These are phyloP conservation scores for Boletus coccyginus DNA, from an alignment of 768 basidiomycete genomes.

Conservation along the genomic window DNA sequence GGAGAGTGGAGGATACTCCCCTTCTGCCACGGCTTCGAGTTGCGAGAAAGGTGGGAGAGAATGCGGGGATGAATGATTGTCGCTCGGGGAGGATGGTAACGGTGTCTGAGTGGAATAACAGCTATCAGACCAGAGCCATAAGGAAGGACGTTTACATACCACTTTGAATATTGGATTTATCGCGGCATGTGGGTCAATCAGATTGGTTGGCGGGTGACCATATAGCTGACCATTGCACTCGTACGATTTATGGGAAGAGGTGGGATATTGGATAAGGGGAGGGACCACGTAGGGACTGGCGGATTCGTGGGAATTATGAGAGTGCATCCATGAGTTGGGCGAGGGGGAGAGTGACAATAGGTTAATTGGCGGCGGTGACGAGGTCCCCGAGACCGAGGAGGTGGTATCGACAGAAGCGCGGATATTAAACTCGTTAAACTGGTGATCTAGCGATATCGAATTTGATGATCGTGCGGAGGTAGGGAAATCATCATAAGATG, in stretches of 20 bases:
- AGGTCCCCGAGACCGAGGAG: slow-evolving; percentile 55
- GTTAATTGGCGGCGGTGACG: slow-evolving; percentile 78
- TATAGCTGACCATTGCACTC: slow-evolving; percentile 51
- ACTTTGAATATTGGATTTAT: slow-evolving; percentile 92
- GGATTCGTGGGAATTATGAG: slow-evolving; percentile 42
- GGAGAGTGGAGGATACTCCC: slow-evolving; percentile 68
- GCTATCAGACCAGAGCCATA: slow-evolving; percentile 4
- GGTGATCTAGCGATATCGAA: slow-evolving; percentile 73
- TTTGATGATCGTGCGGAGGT: slow-evolving; percentile 76
- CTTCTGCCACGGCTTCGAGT: slow-evolving; percentile 79
- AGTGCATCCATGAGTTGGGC: slow-evolving; percentile 52
- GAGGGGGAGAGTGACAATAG: slow-evolving; percentile 69
- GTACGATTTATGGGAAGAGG: slow-evolving; percentile 41
- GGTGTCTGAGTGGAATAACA: slow-evolving; percentile 43
- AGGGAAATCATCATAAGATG: slow-evolving; percentile 71
- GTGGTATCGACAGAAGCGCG: slow-evolving; percentile 66
- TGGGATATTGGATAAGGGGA: slow-evolving; percentile 36
- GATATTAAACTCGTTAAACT: slow-evolving; percentile 72
- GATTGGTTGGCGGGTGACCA: slow-evolving; percentile 61
- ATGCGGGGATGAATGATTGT: slow-evolving; percentile 40
- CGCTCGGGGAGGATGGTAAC: slow-evolving; percentile 43
- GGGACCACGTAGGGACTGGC: slow-evolving; percentile 36
- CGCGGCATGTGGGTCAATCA: slow-evolving; percentile 58
- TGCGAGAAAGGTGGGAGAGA: slow-evolving; percentile 76
- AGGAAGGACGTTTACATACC: slow-evolving; percentile 47